A percentile compares a stretch with the other conserved stretches of the same genome.
These are phyloP conservation scores for Nakazawaea ishiwadae DNA, from an alignment of 805 yeast species.

Conservation along the genomic window DNA sequence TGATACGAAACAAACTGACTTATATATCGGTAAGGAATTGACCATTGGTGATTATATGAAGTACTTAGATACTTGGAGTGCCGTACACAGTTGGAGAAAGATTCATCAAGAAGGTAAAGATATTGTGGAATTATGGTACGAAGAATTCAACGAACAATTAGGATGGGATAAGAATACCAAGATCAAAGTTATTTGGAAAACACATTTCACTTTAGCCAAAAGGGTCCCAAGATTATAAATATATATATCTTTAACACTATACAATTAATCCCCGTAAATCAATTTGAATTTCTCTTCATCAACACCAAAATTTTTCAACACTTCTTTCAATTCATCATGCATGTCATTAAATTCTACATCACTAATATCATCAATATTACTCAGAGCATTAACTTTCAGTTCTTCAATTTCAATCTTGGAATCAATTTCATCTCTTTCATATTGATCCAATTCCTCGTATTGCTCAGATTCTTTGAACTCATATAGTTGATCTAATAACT, in stretches of 20 bases:
- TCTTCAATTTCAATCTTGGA: constrained; percentile 1
- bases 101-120: constrained; percentile 16
- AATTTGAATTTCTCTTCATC: constrained; percentile 7
- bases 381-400: neutral
- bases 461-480: constrained; percentile 2
- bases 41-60: constrained; percentile 18
- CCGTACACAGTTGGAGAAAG: constrained; percentile 22
- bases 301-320: constrained; percentile 5
- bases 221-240: constrained; percentile 13
- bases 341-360: constrained; percentile 5
- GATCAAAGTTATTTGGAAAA: constrained; percentile 48
- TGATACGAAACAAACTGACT: constrained; percentile 9
- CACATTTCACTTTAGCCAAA: constrained; percentile 48
- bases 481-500: constrained; percentile 1
- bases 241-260: neutral
- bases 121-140: constrained; percentile 16
- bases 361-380: neutral
- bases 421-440: constrained; percentile 3
- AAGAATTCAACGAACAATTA: constrained; percentile 22
- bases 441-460: constrained; percentile 3
- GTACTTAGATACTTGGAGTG: constrained; percentile 21
- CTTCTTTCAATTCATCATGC: constrained; percentile 5
- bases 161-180: constrained; percentile 42
- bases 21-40: constrained; percentile 17
- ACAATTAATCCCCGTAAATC: constrained; percentile 2